These are phyloP conservation scores for Sicyos edulis DNA, from an alignment of 306 rosid species.

Conservation along the genomic window DNA sequence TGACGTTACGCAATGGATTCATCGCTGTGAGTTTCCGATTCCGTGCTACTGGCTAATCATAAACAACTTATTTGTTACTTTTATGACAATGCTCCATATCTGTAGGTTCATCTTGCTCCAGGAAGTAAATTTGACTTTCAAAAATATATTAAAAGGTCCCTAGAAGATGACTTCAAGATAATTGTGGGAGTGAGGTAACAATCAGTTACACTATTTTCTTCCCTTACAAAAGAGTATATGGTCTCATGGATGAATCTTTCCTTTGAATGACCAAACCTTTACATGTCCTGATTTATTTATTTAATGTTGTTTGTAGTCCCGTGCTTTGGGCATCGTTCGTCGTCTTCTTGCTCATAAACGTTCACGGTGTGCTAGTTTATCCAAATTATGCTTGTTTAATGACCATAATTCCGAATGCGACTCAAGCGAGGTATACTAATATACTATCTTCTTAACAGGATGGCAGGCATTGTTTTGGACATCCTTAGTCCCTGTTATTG, in stretches of 20 bases:
- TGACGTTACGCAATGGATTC: slow-evolving; percentile 76
- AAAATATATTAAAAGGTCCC: slow-evolving; percentile 81
- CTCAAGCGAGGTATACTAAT: background rate
- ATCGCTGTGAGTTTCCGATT: slow-evolving; percentile 53
- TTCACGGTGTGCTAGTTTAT: slow-evolving; percentile 42
- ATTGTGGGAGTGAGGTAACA: slow-evolving; percentile 87
- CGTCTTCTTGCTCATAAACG: slow-evolving; percentile 63
- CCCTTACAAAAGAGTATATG: background rate
- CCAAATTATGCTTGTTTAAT: background rate
- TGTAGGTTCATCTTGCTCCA: slow-evolving; percentile 72
- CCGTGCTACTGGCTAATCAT: slow-evolving; percentile 15
- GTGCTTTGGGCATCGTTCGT: slow-evolving; percentile 82
- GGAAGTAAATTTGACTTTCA: slow-evolving; percentile 89
- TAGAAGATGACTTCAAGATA: slow-evolving; percentile 89
- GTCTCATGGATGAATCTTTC: background rate
- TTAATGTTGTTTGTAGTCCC: slow-evolving; percentile 58
- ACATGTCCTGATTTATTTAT: background rate
- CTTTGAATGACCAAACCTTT: background rate
- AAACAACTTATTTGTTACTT: slow-evolving; percentile 1
- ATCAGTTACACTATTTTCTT: background rate
- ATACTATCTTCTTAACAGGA: slow-evolving; percentile 38
- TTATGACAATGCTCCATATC: slow-evolving; percentile 25
- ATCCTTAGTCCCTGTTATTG: slow-evolving; percentile 65
- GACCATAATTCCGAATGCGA: background rate
- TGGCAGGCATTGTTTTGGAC: slow-evolving; percentile 86